Base-by-base conservation (phyloP, 2,329 filamentous ascomycete genomes). In the Ceratocystis eucalypticola region DNA sequence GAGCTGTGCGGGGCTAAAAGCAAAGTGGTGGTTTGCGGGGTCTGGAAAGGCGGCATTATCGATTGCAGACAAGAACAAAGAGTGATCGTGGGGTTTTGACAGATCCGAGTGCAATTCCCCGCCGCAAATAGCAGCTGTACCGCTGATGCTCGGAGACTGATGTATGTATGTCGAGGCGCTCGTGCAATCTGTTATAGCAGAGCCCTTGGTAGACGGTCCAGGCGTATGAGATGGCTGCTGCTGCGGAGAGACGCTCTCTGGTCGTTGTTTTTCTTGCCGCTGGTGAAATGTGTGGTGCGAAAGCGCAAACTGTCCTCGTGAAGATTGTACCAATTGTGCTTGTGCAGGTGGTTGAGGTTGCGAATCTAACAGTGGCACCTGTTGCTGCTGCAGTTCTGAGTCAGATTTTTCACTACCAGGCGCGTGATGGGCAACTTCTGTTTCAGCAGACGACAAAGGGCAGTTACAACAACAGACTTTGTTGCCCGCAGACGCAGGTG, bases 1-100 rank as follows among this genome's bases (percentile, higher is more conserved):
- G 2, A 84, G 74, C 66, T 84, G 81, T 3, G 77, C 76, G 1
- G 81, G 79, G 0, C 79, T 77, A 67, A 83, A 84, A 12, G 80
- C 81, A 68, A 84, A 84, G 5, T 75, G 77, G 70, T 80, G 82
- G 66, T 50, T 53, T 22, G 37, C 25, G 62, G 62, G 44, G 55
- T 30, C n/a, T 20, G 65, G 55, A 57, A 67, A 64, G n/a, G 62
- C 68, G 15, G 64, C 68, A 25, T 63, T 41, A 22, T 59, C 37
- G 25, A 67, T 37, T 17, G 64, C 62, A 10, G 66, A 20, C 25
- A 65, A 41, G 62, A 66, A 62, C 7, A 33, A 30, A n/a, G 50
- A 53, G 33, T 61, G 53, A 45, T 30, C n/a, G 53, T 33, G 53
- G 8, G 53, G n/a, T 17, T 59, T 25, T 53, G 37, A 41, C 10